Base-by-base conservation (phyloP, 768 basidiomycete species). In the Tephrocybe sp. region DNA sequence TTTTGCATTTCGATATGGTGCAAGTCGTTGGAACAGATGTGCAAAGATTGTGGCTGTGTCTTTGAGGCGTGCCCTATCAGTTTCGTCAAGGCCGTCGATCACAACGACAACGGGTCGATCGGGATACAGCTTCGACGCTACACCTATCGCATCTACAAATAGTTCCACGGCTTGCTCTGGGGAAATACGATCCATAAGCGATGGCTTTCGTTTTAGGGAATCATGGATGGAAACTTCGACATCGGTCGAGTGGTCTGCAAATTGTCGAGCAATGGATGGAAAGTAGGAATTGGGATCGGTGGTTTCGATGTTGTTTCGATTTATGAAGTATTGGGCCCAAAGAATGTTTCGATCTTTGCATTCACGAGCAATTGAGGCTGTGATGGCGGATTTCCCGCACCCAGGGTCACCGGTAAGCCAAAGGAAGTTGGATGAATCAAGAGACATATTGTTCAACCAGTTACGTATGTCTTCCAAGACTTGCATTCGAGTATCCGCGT, bases 61-160 rank as follows among this genome's bases (percentile, higher is more conserved):
- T 16, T 38, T 45, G 1, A 58, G 53, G 23, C 50, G 51, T 1
- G n/a, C 39, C 14, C 39, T 36, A 26, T 54, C 45, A 4, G 60
- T 58, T 36, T 60, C 60, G 38, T 60, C 60, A 2, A 60, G 39
- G 5, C 50, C 59, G 31, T 60, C 59, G 31, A 60, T 58, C 14
- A 58, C 51, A 17, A 60, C 31, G 10, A 61, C 57, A 4, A 58
- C 53, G 9, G 57, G 55, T 26, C 34, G 32, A 19, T 45, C 20
- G 6, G 49, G 49, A 23, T 56, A n/a, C 34, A 51, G 31, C 10
- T n/a, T 13, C 13, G 52, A 58, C 2, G 55, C 57, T 22, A 42
- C 39, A 5, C 13, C 26, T 31, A 61, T 51, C 17, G 52, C 39
- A 5, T 56, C 40, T 8, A 61, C 33, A 26, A 61, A 58, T 2